phyloP scores from a whole-genome alignment of 1,139 yeast species.

The Pichiaceae sp. region DNA sequence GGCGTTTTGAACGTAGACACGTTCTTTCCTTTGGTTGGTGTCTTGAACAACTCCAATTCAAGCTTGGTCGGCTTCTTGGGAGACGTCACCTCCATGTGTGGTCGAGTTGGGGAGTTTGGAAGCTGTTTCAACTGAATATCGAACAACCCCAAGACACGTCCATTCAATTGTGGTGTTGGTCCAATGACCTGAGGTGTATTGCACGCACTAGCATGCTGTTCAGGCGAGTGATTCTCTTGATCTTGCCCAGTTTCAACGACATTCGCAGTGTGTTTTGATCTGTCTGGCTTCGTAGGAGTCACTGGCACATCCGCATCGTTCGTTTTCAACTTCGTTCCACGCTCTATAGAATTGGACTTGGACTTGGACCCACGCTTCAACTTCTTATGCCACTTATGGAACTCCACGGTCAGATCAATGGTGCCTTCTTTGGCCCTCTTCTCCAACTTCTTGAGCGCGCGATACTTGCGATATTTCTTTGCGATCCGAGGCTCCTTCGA shows the following conservation, averaged over 20 bases:
- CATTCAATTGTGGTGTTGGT: constrained; percentile 72
- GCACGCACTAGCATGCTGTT: too few species aligned
- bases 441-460: constrained; percentile 1
- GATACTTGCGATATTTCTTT: constrained; percentile 1
- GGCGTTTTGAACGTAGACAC: constrained; percentile 1
- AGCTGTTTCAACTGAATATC: constrained; percentile 29
- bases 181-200: constrained; percentile 26
- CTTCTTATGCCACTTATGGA: not conserved
- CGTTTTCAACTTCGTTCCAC: too few species aligned
- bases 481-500: constrained; percentile 1
- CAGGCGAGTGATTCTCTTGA: too few species aligned
- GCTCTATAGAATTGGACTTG: not conserved
- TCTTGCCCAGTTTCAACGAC: too few species aligned
- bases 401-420: constrained; percentile 1
- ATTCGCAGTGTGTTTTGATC: too few species aligned
- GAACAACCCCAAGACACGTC: constrained; percentile 58
- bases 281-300: not conserved
- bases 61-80: constrained; percentile 3
- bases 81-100: constrained; percentile 2
- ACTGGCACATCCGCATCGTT: not conserved
- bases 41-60: not conserved
- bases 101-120: not conserved
- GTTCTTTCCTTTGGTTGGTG: not conserved
- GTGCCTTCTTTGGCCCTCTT: constrained; percentile 1
- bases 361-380: not conserved